Base-by-base conservation (phyloP, 306 rosid genomes). In the Castanopsis chinensis region DNA sequence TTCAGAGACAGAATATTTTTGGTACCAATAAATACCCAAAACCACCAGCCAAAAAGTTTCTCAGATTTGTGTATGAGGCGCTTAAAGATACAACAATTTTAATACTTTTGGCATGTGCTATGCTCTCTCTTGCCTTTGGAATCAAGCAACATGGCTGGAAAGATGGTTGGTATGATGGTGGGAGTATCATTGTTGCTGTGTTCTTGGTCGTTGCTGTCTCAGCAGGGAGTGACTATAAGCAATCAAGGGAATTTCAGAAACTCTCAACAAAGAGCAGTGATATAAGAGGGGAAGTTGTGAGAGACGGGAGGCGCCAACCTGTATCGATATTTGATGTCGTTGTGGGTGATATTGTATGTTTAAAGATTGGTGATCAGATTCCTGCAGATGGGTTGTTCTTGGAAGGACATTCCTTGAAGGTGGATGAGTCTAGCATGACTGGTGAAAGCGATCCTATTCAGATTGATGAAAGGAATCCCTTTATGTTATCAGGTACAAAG, bases 111-210 rank as follows among this genome's bases (percentile, higher is more conserved):
- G 58, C 75, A 1, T 80, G 83, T 35, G 79, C 75, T 35, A 23
- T 49, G 5, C 79, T 74, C 51, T 54, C 83, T 25, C 55, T 80
- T 7, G 78, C 49, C 37, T 80, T 80, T 32, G 78, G 83, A 8
- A 80, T 80, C 43, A 80, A 80, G 55, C 70, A 80, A 45, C 74
- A 55, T 37, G 83, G 83, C 27, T 80, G 75, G 83, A 74, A 41
- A 1, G 69, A 67, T 14, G 83, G 83, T 25, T 80, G 83, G 83
- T 80, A 71, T 57, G 83, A 80, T 30, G 83, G 83, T 27, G 83
- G 83, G 37, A 80, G 83, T 5, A 80, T 80, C 52, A 57, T 72
- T 5, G 10, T 73, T 5, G 79, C 78, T 67, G 60, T 74, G 49
- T 8, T 80, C 11, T 78, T 80, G 13, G 79, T 80, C 49, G 79